Conservation (phyloP, 208 protist genomes). For the Acanthamoeba healyi region DNA sequence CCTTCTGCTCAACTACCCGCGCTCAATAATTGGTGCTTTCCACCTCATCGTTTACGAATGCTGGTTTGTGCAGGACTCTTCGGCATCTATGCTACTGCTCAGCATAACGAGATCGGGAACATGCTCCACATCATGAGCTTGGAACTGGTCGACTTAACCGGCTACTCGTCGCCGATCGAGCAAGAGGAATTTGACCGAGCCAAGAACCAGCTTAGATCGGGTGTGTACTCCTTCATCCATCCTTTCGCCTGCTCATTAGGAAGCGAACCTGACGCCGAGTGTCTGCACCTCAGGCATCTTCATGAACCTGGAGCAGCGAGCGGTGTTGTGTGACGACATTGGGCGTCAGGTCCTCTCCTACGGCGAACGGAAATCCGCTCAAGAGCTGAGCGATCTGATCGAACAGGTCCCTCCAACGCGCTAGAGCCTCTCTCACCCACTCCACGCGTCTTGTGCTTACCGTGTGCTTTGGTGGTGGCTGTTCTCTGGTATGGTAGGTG, state of each 20-base stretch:
- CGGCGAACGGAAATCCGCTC: not conserved
- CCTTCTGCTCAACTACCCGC: not conserved
- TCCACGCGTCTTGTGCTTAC: too few species aligned
- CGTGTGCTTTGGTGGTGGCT: not conserved
- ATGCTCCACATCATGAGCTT: slow-evolving; percentile 60
- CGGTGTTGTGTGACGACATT: slow-evolving; percentile 38
- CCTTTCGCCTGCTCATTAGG: too few species aligned
- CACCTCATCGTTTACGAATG: too few species aligned
- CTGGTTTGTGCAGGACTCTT: slow-evolving; percentile 80
- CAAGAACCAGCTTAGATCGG: slow-evolving; percentile 81
- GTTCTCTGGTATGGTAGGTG: too few species aligned
- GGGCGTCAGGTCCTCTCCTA: slow-evolving; percentile 21
- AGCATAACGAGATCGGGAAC: slow-evolving; percentile 4
- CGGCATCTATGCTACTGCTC: slow-evolving; percentile 71
- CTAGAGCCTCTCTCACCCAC: too few species aligned
- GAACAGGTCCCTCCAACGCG: not conserved
- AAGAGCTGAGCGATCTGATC: slow-evolving; percentile 26
- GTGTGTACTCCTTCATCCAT: not conserved
- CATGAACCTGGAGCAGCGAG: slow-evolving; percentile 28
- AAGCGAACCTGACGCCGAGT: too few species aligned
- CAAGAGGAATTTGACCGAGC: slow-evolving; percentile 81
- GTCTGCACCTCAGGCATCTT: slow-evolving; percentile 33
- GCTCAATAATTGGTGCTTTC: too few species aligned
- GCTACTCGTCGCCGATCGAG: not conserved
- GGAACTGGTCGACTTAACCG: not conserved